Evolutionary conservation across 2,329 filamentous ascomycete species (phyloP).

Genomic region (Ophiostoma novo-ulmi): DNA sequence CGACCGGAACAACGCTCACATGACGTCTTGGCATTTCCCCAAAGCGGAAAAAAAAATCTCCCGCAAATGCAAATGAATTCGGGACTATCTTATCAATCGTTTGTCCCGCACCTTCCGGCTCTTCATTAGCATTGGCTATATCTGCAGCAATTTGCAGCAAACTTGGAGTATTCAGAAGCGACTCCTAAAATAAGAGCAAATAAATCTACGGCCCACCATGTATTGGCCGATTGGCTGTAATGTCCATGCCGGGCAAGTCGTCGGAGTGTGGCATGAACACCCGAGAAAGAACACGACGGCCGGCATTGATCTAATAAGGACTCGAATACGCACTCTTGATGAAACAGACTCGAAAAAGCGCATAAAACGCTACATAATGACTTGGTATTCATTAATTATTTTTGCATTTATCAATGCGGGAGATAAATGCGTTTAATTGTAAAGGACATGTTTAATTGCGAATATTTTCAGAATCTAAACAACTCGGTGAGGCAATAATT

Average conservation of each 20-base stretch:
- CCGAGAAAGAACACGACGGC: slow-evolving; percentile 1
- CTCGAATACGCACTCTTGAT: not conserved
- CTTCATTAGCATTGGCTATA: no score
- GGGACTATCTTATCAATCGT: not conserved
- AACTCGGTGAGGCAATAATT: no score
- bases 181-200: not conserved
- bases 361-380: no score
- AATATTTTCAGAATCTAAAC: no score
- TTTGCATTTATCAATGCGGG: no score
- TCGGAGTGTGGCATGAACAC: not conserved
- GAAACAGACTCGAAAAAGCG: not conserved
- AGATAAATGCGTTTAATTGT: no score
- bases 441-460: no score
- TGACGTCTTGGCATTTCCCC: not conserved
- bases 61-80: not conserved
- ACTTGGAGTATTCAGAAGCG: not conserved
- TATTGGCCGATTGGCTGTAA: not conserved
- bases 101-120: not conserved
- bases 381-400: no score
- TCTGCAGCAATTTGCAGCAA: not conserved
- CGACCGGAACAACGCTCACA: not conserved
- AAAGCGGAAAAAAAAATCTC: not conserved
- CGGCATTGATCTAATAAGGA: not conserved
- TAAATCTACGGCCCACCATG: not conserved
- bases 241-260: not conserved